phyloP scores from a whole-genome alignment of 441 rosid genomes.

The Gossypium laxum region DNA sequence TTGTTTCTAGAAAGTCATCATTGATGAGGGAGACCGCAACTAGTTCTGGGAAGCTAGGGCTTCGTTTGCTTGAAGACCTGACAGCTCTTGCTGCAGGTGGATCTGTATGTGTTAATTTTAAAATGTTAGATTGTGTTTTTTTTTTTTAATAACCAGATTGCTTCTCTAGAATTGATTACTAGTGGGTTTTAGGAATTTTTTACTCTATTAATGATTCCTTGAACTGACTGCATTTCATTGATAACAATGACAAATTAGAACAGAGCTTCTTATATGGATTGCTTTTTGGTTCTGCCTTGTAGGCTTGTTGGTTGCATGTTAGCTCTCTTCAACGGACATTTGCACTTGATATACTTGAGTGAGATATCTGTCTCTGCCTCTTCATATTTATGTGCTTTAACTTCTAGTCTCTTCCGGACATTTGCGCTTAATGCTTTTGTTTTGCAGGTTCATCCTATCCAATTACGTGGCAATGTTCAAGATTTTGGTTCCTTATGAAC shows the following conservation, averaged over 20 bases:
- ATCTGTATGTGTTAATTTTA: slow-evolving; percentile 83
- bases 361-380: slow-evolving; percentile 35
- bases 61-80: slow-evolving; percentile 95
- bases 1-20: slow-evolving; percentile 34
- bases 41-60: slow-evolving; percentile 72
- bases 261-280: slow-evolving; percentile 8
- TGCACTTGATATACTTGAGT: slow-evolving; percentile 90
- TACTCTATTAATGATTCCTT: neutral
- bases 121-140: slow-evolving; percentile 3
- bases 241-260: slow-evolving; percentile 2
- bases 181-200: slow-evolving; percentile 10
- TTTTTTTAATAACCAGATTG: neutral
- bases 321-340: slow-evolving; percentile 77
- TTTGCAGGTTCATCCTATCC: slow-evolving; percentile 78
- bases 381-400: slow-evolving; percentile 3
- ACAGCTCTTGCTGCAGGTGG: slow-evolving; percentile 99
- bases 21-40: slow-evolving; percentile 47
- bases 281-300: slow-evolving; percentile 24
- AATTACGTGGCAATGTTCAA: slow-evolving; percentile 77
- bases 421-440: slow-evolving; percentile 16
- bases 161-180: neutral
- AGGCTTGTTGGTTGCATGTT: slow-evolving; percentile 80
- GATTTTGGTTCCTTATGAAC: slow-evolving; percentile 63
- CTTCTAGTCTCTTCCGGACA: neutral
- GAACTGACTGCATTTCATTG: slow-evolving; percentile 7